phyloP scores from a whole-genome alignment of 2,329 filamentous ascomycete species.

The Aureobasidium musti region DNA sequence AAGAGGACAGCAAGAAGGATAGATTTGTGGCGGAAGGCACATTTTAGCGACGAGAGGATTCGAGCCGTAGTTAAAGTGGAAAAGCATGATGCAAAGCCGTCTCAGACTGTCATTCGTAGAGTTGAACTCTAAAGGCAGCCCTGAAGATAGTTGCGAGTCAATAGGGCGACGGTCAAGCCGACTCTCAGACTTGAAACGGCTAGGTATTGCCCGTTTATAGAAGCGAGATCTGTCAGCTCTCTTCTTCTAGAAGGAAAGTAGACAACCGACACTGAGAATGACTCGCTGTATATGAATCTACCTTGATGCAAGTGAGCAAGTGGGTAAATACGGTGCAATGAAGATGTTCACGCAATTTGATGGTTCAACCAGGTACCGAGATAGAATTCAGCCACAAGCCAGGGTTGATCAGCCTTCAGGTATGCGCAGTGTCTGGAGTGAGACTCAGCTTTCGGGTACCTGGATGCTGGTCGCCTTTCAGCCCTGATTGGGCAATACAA shows the following conservation, averaged over 20 bases:
- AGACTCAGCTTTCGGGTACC: not conserved
- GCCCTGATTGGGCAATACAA: not conserved
- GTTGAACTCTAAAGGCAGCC: conserved; percentile 1
- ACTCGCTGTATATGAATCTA: not conserved
- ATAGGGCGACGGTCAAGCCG: not conserved
- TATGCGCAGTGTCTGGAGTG: not conserved
- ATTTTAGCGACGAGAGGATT: not conserved
- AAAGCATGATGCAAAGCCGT: conserved; percentile 11
- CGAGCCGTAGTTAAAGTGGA: conserved; percentile 3
- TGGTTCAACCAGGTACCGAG: not conserved
- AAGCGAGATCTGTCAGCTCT: conserved; percentile 16
- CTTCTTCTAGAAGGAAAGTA: not conserved
- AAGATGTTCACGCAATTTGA: not conserved
- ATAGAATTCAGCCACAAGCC: not conserved
- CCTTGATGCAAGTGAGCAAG: not conserved
- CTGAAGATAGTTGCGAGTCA: conserved; percentile 3
- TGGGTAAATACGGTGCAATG: not conserved
- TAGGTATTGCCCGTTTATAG: conserved; percentile 12
- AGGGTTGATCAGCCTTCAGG: not conserved
- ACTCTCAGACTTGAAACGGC: conserved; percentile 19
- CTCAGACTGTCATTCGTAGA: not conserved
- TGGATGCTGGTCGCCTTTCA: not conserved
- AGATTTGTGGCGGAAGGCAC: not conserved
- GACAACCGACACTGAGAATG: not conserved
- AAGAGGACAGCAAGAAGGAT: not conserved